Evolutionary conservation across 129 eudicot genomes (phyloP).

Genomic region (Centaurea solstitialis): DNA sequence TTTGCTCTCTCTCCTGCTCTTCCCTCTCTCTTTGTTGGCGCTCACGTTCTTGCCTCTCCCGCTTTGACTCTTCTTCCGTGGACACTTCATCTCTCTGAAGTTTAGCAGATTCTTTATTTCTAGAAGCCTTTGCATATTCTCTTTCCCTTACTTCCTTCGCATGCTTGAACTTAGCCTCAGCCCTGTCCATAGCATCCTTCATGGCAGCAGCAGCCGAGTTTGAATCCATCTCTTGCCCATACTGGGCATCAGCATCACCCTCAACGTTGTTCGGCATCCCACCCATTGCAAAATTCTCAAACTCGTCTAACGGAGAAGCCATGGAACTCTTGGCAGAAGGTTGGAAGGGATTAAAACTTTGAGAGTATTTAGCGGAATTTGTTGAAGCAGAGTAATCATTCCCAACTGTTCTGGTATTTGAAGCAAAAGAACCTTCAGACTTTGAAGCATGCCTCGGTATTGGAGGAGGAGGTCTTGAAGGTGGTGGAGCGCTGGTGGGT

Average conservation of each 20-base stretch:
- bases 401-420: conserved; percentile 46
- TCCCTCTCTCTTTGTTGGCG: conserved; percentile 61
- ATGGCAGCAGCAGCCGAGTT: conserved; percentile 89
- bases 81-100: conserved; percentile 57
- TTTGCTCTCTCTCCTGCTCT: conserved; percentile 67
- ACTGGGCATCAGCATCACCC: conserved; percentile 40
- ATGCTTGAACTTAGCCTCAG: conserved; percentile 92
- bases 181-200: conserved; percentile 98
- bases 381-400: conserved; percentile 57
- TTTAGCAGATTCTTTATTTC: conserved; percentile 61
- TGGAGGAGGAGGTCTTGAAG: conserved; percentile 97
- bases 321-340: conserved; percentile 42
- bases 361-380: conserved; percentile 42
- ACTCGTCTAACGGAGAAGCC: conserved; percentile 72
- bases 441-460: conserved; percentile 62
- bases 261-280: conserved; percentile 39
- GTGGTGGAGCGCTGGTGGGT: conserved; percentile 92
- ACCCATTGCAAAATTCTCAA: conserved; percentile 77
- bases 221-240: conserved; percentile 56
- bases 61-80: conserved; percentile 38
- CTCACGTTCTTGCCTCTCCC: conserved; percentile 55
- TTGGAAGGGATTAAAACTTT: conserved; percentile 53
- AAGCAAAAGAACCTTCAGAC: conserved; percentile 52
- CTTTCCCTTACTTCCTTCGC: conserved; percentile 91
- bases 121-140: conserved; percentile 75